Base-by-base conservation (phyloP, 768 basidiomycete species). In the Pleurotus tuber-regium region DNA sequence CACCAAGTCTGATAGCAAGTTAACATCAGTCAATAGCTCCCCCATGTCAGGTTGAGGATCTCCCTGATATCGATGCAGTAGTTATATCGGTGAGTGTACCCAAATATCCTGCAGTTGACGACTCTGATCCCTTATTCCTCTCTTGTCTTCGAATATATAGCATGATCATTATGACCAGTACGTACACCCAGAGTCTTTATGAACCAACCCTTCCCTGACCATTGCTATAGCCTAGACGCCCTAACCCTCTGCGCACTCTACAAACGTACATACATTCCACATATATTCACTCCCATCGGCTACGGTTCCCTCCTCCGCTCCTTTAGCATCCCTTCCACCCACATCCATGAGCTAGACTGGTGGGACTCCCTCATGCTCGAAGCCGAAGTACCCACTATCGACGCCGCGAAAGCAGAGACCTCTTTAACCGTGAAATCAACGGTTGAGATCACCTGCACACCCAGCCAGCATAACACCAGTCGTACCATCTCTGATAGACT, bases 381-480 rank as follows among this genome's bases (percentile, higher is more conserved):
- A 12, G 57, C 73, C 30, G 55, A 64, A 19, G 38, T 61, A 65
- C 54, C 54, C 33, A 24, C 52, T 3, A 9, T 16, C 31, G 29
- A 30, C 1, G 3, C 24, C 2, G 16, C 36, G 14, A 51, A 23
- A 41, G 23, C 25, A 28, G 12, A 21, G 28, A n/a, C 7, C 31
- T 26, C 23, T 11, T 10, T 11, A 11, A 5, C 48, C 7, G 46
- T 56, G 6, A 51, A 48, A 3, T 56, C 63, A 14, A 44, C 67
- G 4, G 68, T 84, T 43, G 71, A 76, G 43, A 62, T 86, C 14
- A 80, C 78, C 1, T 83, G 80, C 61, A 82, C 81, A 1, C 85
- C 85, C 0, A 72, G 75, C 26, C 87, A 89, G 63, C 87, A 89
- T 64, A 75, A 78, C 55, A 78, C 82, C 3, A 77, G 75, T 2